Conservation (phyloP, 1,284 basidiomycete species). For the Erythrobasidium hasegawianum region DNA sequence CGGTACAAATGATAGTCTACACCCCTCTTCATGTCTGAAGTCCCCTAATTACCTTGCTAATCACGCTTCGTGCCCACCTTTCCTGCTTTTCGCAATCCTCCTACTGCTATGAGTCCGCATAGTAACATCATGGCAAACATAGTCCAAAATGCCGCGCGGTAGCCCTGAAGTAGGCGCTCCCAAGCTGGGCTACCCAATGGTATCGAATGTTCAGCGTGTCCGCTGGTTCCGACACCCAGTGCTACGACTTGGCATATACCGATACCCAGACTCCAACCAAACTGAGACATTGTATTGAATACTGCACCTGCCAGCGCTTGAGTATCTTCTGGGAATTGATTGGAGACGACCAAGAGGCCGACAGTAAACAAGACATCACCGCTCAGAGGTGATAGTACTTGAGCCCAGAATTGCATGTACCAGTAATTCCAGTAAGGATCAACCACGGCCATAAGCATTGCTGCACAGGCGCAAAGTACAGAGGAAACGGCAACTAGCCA, state of each 20-base stretch:
- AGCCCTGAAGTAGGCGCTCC: background rate
- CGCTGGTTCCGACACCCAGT: background rate
- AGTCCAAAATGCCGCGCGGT: background rate
- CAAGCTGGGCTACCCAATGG: background rate
- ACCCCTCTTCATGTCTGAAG: no score
- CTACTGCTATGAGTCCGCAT: background rate
- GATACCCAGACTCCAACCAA: background rate
- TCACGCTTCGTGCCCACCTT: conserved; percentile 1
- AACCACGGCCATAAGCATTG: background rate
- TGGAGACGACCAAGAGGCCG: background rate
- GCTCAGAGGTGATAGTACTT: background rate
- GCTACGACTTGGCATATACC: conserved; percentile 4
- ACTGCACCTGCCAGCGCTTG: background rate
- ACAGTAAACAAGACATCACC: conserved; percentile 1
- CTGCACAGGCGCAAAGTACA: background rate
- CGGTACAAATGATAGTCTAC: no score
- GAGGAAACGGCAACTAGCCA: background rate
- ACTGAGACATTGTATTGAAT: conserved; percentile 1
- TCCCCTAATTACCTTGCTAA: background rate
- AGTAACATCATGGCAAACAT: conserved; percentile 1
- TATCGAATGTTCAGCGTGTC: background rate
- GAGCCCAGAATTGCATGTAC: background rate
- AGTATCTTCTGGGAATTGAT: background rate
- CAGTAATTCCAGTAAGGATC: conserved; percentile 3
- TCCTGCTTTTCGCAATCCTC: background rate